Evolutionary conservation across 2,329 filamentous ascomycete genomes (phyloP).

Genomic region (Emericellopsis atlantica): DNA sequence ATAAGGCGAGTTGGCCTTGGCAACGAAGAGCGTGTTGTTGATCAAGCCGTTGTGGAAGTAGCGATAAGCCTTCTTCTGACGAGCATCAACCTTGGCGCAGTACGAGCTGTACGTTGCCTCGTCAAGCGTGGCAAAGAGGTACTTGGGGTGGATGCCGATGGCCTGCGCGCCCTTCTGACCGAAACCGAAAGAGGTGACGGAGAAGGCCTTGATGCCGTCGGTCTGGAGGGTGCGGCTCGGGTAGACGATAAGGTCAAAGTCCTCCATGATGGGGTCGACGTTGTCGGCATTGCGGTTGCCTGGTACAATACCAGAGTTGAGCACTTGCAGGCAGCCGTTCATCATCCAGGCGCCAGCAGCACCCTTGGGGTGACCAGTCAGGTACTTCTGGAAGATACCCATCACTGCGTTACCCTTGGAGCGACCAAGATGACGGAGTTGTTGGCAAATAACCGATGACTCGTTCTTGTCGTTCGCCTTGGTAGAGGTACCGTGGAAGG

Average conservation of each 20-base stretch:
- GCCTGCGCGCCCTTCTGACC: slow-evolving; percentile 97
- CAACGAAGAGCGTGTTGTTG: slow-evolving; percentile 95
- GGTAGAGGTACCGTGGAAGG: slow-evolving; percentile 97
- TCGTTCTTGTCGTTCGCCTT: slow-evolving; percentile 99
- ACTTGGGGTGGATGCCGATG: slow-evolving; percentile 93
- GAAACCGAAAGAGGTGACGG: slow-evolving; percentile 97
- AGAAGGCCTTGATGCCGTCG: slow-evolving; percentile 96
- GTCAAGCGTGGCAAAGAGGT: slow-evolving; percentile 90
- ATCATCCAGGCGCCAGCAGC: slow-evolving; percentile 99
- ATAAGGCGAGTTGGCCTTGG: slow-evolving; percentile 87
- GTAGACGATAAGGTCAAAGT: slow-evolving; percentile 97
- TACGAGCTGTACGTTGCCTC: slow-evolving; percentile 72
- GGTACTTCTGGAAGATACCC: slow-evolving; percentile 98
- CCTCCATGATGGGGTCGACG: slow-evolving; percentile 88
- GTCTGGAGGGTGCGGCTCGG: slow-evolving; percentile 93
- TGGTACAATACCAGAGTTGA: slow-evolving; percentile 87
- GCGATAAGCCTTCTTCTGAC: slow-evolving; percentile 97
- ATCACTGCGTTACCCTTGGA: slow-evolving; percentile 93
- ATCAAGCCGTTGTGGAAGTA: slow-evolving; percentile 98
- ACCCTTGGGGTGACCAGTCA: slow-evolving; percentile 98
- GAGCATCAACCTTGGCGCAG: slow-evolving; percentile 74
- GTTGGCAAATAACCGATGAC: slow-evolving; percentile 92
- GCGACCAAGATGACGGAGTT: slow-evolving; percentile 87
- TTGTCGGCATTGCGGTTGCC: slow-evolving; percentile 98
- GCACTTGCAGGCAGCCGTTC: slow-evolving; percentile 92